phyloP scores from a whole-genome alignment of 2,329 filamentous ascomycete species.

The Fusarium phyllophilum region DNA sequence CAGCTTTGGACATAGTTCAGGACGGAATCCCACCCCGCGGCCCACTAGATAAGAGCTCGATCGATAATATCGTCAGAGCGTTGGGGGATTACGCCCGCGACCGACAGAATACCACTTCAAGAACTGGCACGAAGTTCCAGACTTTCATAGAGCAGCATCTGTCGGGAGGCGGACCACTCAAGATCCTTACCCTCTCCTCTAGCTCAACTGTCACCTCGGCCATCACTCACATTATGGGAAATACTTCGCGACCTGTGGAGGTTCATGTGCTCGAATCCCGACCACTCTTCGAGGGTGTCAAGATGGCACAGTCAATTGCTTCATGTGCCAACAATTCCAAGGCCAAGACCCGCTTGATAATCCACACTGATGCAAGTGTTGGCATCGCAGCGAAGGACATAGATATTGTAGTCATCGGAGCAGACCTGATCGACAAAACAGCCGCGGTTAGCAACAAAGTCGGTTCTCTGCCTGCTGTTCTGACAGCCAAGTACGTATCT shows the following conservation, averaged over 20 bases:
- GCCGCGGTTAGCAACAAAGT: slow-evolving; percentile 75
- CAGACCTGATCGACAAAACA: slow-evolving; percentile 67
- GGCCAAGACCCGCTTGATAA: slow-evolving; percentile 49
- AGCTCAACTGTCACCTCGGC: slow-evolving; percentile 68
- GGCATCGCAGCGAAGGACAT: slow-evolving; percentile 62
- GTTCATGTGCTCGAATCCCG: slow-evolving; percentile 73
- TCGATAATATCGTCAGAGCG: slow-evolving; percentile 36
- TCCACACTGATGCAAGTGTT: slow-evolving; percentile 70
- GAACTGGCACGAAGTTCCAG: slow-evolving; percentile 51
- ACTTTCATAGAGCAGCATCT: slow-evolving; percentile 45
- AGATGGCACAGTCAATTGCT: slow-evolving; percentile 62
- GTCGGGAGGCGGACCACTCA: slow-evolving; percentile 47
- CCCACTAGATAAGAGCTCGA: neutral
- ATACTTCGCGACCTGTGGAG: slow-evolving; percentile 55
- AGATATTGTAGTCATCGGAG: slow-evolving; percentile 70
- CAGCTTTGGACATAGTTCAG: slow-evolving; percentile 56
- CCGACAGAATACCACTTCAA: slow-evolving; percentile 40
- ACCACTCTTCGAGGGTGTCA: slow-evolving; percentile 72
- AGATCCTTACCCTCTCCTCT: slow-evolving; percentile 69
- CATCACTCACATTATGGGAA: slow-evolving; percentile 55
- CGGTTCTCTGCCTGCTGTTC: slow-evolving; percentile 67
- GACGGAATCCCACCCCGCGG: slow-evolving; percentile 36
- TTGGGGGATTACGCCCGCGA: slow-evolving; percentile 28
- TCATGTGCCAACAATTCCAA: slow-evolving; percentile 48
- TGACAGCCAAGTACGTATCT: slow-evolving; percentile 63